Evolutionary conservation across 2,329 filamentous ascomycete genomes (phyloP), one percentile per base, ranked within the genome.

Genomic region (Raffaelea ambrosiae): DNA sequence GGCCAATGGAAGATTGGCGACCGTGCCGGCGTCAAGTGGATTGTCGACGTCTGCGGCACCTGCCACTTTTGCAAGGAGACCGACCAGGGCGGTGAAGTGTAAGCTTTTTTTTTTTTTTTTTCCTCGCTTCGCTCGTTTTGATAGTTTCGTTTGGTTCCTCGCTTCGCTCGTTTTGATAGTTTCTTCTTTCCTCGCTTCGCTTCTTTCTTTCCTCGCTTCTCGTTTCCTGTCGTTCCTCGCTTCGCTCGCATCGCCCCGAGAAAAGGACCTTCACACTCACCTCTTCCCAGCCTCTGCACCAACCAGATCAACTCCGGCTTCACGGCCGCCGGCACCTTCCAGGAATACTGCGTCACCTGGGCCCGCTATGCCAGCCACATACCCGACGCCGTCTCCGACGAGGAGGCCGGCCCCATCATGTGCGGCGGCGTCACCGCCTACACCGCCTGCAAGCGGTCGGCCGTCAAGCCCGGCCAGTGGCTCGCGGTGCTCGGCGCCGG

Each of bases 331-430:
- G 53, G 53, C 35, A 57, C 54, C 20, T 58, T 58, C 48, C 47
- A 50, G 40, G 44, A 55, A 35, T 56, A 55, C 52, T 56, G 54
- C 52, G 52, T 61, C 20, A 51, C 54, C 13, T 49, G 66, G 73
- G 59, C 72, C 71, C 55, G 66, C 64, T 55, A 71, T 70, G 50
- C 61, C 14, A 48, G 47, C 14, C 57, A 51, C 14, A 52, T 63
- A 10, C 60, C 61, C 10, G 53, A 52, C n/a, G 55, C 52, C 45
- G 40, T 56, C 5, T 26, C 47, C 5, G 51, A 55, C 16, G 45
- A 55, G 16, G 51, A 56, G 38, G 52, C 61, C 40, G 48, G 59
- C 21, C 46, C 52, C 22, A 49, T 51, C 19, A 58, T 64, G 50
- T 55, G 54, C 31, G 54, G 50, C 19, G 54, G 54, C 33, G 52